Evolutionary conservation across 176 grass and related monocot genomes (phyloP).

Genomic region (Avena insularis): DNA sequence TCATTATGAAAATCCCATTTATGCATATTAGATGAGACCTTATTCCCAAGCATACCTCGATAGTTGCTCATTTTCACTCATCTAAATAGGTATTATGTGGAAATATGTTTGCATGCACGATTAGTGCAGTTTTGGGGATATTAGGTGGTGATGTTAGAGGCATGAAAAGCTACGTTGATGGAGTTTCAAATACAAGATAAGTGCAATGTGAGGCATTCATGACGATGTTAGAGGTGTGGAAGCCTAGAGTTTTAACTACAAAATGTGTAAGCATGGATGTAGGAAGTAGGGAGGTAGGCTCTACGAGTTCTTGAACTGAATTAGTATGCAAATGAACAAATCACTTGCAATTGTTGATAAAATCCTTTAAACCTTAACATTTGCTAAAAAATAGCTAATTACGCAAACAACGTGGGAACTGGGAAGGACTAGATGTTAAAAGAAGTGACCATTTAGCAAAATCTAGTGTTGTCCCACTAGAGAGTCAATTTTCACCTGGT

Average conservation of each 20-base stretch:
- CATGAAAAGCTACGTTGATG: not conserved
- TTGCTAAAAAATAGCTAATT: not conserved
- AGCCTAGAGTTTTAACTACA: conserved; percentile 4
- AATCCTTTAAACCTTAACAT: not conserved
- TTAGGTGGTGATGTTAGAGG: not conserved
- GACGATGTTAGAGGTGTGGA: not conserved
- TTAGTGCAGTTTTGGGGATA: not conserved
- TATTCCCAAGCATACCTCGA: not conserved
- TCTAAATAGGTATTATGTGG: conserved; percentile 2
- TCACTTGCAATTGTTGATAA: not conserved
- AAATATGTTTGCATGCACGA: not conserved
- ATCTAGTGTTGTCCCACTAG: not conserved
- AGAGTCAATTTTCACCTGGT: not conserved
- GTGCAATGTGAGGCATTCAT: not conserved
- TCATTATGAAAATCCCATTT: not conserved
- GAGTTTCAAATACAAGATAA: not conserved
- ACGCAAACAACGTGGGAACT: not conserved
- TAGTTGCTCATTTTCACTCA: not conserved
- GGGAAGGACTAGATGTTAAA: not conserved
- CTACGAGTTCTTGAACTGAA: not conserved
- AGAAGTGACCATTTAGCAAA: conserved; percentile 4
- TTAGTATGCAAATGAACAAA: not conserved
- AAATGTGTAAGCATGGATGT: conserved; percentile 6
- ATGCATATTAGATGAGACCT: not conserved
- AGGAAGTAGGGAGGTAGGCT: not conserved